Conservation (phyloP, 2,329 filamentous ascomycete species). For the Geosmithia morbida region DNA sequence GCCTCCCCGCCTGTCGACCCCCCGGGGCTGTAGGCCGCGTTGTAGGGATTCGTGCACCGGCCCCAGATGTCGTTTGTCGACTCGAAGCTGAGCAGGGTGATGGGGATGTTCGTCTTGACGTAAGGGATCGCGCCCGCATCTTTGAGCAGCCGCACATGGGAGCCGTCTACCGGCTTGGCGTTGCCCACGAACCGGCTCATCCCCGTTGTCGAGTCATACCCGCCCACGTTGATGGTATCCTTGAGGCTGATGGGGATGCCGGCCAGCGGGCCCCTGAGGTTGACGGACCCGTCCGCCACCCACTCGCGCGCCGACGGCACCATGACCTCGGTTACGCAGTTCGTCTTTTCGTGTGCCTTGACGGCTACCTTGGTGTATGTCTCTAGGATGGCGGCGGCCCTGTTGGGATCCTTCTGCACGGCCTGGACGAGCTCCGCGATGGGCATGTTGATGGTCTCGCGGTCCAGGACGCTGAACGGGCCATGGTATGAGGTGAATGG, state of each 20-base stretch:
- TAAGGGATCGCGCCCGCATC: constrained; percentile 82
- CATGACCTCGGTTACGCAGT: constrained; percentile 80
- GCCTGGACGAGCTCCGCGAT: constrained; percentile 67
- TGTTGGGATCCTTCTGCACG: constrained; percentile 54
- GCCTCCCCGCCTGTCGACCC: constrained; percentile 80
- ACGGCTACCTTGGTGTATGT: constrained; percentile 80
- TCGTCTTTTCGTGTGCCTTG: constrained; percentile 73
- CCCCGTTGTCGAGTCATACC: constrained; percentile 71
- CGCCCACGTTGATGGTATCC: constrained; percentile 63
- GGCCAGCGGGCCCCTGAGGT: constrained; percentile 69
- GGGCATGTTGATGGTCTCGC: constrained; percentile 52
- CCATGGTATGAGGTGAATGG: constrained; percentile 51
- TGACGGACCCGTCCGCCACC: constrained; percentile 41
- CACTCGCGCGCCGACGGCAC: constrained; percentile 65
- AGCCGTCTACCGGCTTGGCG: constrained; percentile 51
- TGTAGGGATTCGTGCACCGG: constrained; percentile 68
- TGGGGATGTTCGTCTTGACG: constrained; percentile 82
- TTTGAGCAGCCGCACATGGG: constrained; percentile 63
- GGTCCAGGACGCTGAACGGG: constrained; percentile 50
- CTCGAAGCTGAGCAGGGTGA: constrained; percentile 78
- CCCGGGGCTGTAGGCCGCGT: constrained; percentile 70
- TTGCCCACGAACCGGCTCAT: constrained; percentile 56
- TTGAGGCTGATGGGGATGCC: constrained; percentile 82
- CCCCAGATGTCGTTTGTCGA: constrained; percentile 72
- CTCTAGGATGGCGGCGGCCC: constrained; percentile 60